Percentiles rank a stretch among this genome's conserved stretches.
These are phyloP conservation scores for Lentinula sp. DNA, from an alignment of 768 basidiomycete species.

Conservation along the genomic window DNA sequence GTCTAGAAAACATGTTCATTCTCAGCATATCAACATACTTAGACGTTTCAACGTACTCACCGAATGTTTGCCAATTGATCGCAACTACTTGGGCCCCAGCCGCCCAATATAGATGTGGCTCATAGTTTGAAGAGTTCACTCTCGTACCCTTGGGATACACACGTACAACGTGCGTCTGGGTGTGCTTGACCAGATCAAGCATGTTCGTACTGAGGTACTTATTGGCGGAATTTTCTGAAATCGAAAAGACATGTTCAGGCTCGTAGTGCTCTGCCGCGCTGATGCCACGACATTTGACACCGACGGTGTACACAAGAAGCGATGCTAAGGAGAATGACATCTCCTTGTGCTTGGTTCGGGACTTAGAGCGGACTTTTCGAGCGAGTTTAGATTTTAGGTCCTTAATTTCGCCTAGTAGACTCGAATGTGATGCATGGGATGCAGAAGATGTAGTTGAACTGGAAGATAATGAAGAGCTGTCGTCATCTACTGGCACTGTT, in stretches of 20 bases:
- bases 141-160: constrained; percentile 83
- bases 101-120: constrained; percentile 87
- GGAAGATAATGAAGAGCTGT: neutral
- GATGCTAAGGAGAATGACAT: constrained; percentile 73
- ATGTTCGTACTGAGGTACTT: constrained; percentile 62
- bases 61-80: constrained; percentile 96
- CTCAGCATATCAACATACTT: neutral
- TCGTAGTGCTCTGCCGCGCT: constrained; percentile 83
- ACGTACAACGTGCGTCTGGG: constrained; percentile 72
- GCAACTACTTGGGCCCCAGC: constrained; percentile 87
- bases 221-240: constrained; percentile 80
- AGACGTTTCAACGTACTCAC: constrained; percentile 35
- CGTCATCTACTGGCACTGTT: neutral
- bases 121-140: constrained; percentile 80
- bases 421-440: neutral
- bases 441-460: neutral
- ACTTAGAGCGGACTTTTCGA: constrained; percentile 6
- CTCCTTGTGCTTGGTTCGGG: constrained; percentile 13
- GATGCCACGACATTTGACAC: constrained; percentile 91
- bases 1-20: constrained; percentile 38
- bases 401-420: neutral
- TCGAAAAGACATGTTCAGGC: constrained; percentile 85
- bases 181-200: constrained; percentile 81
- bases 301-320: constrained; percentile 90
- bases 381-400: constrained; percentile 3